phyloP scores from a whole-genome alignment of 768 basidiomycete species.

The Tephrocybe sp. region DNA sequence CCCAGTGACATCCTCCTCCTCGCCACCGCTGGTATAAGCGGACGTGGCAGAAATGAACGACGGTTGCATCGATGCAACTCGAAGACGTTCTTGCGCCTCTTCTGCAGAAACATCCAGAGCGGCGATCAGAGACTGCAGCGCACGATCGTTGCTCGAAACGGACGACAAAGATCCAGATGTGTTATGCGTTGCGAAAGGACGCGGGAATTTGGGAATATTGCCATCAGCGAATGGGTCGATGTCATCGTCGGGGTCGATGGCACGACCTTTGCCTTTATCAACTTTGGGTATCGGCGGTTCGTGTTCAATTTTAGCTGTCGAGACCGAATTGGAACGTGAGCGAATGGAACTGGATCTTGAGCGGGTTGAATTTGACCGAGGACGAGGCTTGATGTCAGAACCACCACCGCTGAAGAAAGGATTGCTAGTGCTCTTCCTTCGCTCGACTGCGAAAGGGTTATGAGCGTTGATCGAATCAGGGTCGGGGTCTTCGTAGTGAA shows the following conservation, averaged over 20 bases:
- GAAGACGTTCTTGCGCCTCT: conserved; percentile 46
- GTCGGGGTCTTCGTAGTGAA: conserved; percentile 38
- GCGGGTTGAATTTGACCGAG: conserved; percentile 41
- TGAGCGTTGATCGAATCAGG: conserved; percentile 23
- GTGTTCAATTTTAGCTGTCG: conserved; percentile 18
- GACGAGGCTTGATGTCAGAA: conserved; percentile 21
- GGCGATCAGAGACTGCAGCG: conserved; percentile 63
- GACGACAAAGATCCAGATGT: conserved; percentile 34
- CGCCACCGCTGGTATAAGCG: conserved; percentile 27
- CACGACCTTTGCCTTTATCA: conserved; percentile 22
- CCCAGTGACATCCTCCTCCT: conserved; percentile 36
- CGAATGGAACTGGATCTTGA: conserved; percentile 29
- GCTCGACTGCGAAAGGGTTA: conserved; percentile 24
- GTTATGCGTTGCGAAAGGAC: conserved; percentile 30
- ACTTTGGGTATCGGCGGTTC: conserved; percentile 17
- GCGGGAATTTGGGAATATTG: conserved; percentile 27
- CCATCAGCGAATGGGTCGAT: conserved; percentile 39
- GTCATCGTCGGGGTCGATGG: conserved; percentile 19
- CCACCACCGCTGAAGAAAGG: conserved; percentile 37
- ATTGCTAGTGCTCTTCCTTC: conserved; percentile 40
- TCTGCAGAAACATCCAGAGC: conserved; percentile 54
- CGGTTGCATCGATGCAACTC: conserved; percentile 60
- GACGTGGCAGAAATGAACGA: conserved; percentile 38
- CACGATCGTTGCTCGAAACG: conserved; percentile 46
- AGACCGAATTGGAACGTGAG: conserved; percentile 38